phyloP scores from a whole-genome alignment of 2,329 filamentous ascomycete species.

The Paraconiothyrium brasiliense region DNA sequence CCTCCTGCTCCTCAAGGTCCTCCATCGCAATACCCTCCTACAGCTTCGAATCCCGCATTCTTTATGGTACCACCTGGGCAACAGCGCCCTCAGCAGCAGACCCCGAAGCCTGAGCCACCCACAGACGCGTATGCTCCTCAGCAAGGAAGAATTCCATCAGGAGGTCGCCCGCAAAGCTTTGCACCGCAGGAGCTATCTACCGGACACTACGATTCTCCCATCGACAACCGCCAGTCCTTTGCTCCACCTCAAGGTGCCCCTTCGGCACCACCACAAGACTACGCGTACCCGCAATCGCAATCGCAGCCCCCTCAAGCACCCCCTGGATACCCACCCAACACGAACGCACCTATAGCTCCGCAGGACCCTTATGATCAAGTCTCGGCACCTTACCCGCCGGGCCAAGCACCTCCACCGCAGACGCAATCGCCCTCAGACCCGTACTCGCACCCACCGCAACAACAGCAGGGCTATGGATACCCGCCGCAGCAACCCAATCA shows the following conservation, averaged over 20 bases:
- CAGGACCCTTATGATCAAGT: constrained; percentile 42
- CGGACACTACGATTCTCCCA: constrained; percentile 57
- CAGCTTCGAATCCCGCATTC: constrained; percentile 47
- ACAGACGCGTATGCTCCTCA: constrained; percentile 52
- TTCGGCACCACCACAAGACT: constrained; percentile 38
- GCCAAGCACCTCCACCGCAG: constrained; percentile 19
- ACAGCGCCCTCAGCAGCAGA: constrained; percentile 43
- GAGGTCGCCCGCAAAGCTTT: constrained; percentile 48
- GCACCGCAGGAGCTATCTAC: constrained; percentile 60
- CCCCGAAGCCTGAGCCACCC: constrained; percentile 39
- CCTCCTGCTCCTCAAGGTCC: constrained; percentile 46
- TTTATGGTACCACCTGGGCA: constrained; percentile 49
- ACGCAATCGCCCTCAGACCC: constrained; percentile 39
- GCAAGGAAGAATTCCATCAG: constrained; percentile 45
- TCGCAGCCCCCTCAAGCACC: constrained; percentile 25
- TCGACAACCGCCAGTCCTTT: constrained; percentile 56
- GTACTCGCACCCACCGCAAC: constrained; percentile 40
- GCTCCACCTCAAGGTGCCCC: constrained; percentile 36
- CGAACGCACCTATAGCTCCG: constrained; percentile 22
- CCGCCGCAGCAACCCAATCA: constrained; percentile 45
- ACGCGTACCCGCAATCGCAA: constrained; percentile 33
- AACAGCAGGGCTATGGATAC: constrained; percentile 36
- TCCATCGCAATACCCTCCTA: constrained; percentile 51
- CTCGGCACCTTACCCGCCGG: constrained; percentile 36
- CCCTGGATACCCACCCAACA: constrained; percentile 39